Base-by-base conservation (phyloP, 2,329 filamentous ascomycete genomes). In the Pestalotiopsis fici region DNA sequence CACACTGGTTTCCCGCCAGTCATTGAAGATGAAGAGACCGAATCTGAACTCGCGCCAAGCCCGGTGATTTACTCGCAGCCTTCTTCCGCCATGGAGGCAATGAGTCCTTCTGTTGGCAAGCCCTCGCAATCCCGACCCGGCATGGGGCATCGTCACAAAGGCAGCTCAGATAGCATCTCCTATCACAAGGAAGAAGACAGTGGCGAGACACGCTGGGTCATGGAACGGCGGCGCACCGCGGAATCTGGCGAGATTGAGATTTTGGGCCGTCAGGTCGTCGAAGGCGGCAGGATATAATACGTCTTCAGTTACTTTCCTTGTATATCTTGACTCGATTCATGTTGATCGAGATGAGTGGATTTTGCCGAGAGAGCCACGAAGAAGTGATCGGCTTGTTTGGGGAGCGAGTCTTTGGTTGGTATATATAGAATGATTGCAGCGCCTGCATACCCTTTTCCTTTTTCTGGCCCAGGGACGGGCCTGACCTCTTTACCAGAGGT, bases 81-180 rank as follows among this genome's bases (percentile, higher is more conserved):
- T 54, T 64, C 11, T 57, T 54, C 65, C 2, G 35, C 71, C 25
- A 64, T 70, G 1, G 72, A 73, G 25, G 15, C 47, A 13, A 31
- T 50, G 50, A 72, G 67, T 35, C 71, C 71, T 39, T 69, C 63
- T 9, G 59, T 70, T 1, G 71, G 69, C 13, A 61, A 67, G 9
- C 66, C 73, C 18, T 74, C 72, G 7, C 71, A 74, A 67, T 75
- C 73, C 37, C 74, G 76, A 18, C 76, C 74, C 1, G 76, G 75
- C 6, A 76, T 76, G 74, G 83, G 84, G 0, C 76, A 78, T 65
- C 71, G 70, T 21, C 75, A 76, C 37, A 74, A 83, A 70, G 81
- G 86, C 62, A 91, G 88, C 59, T 83, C 89, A 1, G 91, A 93
- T 71, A 92, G 90, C 69, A 88, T 94, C 39, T 90, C 90, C 6